These are phyloP conservation scores for Lipomyces anomalus DNA, from an alignment of 805 yeast species.

Conservation along the genomic window DNA sequence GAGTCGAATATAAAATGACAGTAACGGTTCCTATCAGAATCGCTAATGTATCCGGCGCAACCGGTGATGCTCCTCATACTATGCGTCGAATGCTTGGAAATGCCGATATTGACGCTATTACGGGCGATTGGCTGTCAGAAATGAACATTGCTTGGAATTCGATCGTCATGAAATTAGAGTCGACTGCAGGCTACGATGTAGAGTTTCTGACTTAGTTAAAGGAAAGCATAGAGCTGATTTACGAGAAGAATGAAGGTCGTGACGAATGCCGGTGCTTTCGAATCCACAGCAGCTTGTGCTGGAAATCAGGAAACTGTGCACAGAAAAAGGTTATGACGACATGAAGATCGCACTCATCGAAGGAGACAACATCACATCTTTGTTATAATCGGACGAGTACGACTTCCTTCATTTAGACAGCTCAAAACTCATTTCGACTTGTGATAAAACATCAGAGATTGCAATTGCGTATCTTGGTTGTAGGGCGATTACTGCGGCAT, in stretches of 20 bases:
- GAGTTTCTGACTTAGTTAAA: conserved; percentile 7
- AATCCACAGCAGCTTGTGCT: conserved; percentile 25
- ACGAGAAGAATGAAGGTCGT: conserved; percentile 21
- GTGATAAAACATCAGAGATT: conserved; percentile 9
- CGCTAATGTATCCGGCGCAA: conserved; percentile 14
- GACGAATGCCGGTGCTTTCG: conserved; percentile 27
- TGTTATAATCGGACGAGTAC: conserved; percentile 7
- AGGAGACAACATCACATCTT: conserved; percentile 21
- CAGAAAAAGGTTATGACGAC: conserved; percentile 7
- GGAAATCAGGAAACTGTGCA: conserved; percentile 7
- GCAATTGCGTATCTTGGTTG: conserved; percentile 26
- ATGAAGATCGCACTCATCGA: conserved; percentile 25
- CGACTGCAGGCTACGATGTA: conserved; percentile 9
- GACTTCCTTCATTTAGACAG: conserved; percentile 8
- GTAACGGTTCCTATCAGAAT: conserved; percentile 3
- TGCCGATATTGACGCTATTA: conserved; percentile 21
- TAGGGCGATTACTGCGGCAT: conserved; percentile 23
- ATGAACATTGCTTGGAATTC: conserved; percentile 17
- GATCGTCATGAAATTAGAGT: conserved; percentile 5
- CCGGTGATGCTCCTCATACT: conserved; percentile 7
- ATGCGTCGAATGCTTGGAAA: conserved; percentile 13
- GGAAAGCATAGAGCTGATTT: conserved; percentile 2
- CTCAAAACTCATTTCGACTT: conserved; percentile 14
- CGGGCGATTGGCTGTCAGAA: conserved; percentile 21
- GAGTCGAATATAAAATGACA: too few species aligned